Conservation (phyloP, 768 basidiomycete genomes). For the Termitomyces sp. region DNA sequence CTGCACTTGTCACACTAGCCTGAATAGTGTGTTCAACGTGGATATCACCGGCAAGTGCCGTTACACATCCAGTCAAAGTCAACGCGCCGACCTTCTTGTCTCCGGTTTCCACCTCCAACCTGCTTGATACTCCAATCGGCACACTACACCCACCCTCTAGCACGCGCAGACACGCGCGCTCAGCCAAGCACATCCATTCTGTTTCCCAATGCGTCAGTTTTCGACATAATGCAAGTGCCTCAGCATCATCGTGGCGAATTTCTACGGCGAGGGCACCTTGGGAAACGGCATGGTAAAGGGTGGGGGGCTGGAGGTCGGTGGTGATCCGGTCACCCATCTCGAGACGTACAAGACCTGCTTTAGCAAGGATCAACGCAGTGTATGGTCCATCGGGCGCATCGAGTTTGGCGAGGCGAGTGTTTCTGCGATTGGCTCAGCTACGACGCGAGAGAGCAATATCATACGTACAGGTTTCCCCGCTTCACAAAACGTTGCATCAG, state of each 20-base stretch:
- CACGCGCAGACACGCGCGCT: slow-evolving; percentile 83
- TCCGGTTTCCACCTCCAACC: slow-evolving; percentile 30
- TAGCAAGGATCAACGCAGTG: slow-evolving; percentile 88
- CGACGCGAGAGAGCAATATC: slow-evolving; percentile 1
- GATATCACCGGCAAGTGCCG: slow-evolving; percentile 66
- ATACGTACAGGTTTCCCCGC: slow-evolving; percentile 84
- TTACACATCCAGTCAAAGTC: slow-evolving; percentile 77
- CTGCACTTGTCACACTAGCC: slow-evolving; percentile 43
- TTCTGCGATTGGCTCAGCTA: slow-evolving; percentile 38
- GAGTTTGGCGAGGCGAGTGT: slow-evolving; percentile 88
- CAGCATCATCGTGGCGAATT: slow-evolving; percentile 63
- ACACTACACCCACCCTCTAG: slow-evolving; percentile 98
- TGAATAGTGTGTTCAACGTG: slow-evolving; percentile 68
- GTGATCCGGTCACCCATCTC: slow-evolving; percentile 75
- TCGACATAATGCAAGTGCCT: slow-evolving; percentile 59
- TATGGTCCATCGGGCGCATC: slow-evolving; percentile 80
- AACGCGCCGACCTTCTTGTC: slow-evolving; percentile 35
- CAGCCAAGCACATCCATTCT: slow-evolving; percentile 73
- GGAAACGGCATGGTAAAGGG: slow-evolving; percentile 84
- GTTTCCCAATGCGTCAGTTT: slow-evolving; percentile 75
- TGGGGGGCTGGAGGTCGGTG: slow-evolving; percentile 66
- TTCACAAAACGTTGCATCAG: slow-evolving; percentile 21
- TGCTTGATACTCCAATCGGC: slow-evolving; percentile 79
- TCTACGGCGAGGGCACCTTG: slow-evolving; percentile 93
- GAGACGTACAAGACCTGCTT: slow-evolving; percentile 84